Percentiles rank a stretch among this genome's conserved stretches.
Evolutionary conservation across 2,329 filamentous ascomycete genomes (phyloP).

Genomic region (Alternaria gansuensis): DNA sequence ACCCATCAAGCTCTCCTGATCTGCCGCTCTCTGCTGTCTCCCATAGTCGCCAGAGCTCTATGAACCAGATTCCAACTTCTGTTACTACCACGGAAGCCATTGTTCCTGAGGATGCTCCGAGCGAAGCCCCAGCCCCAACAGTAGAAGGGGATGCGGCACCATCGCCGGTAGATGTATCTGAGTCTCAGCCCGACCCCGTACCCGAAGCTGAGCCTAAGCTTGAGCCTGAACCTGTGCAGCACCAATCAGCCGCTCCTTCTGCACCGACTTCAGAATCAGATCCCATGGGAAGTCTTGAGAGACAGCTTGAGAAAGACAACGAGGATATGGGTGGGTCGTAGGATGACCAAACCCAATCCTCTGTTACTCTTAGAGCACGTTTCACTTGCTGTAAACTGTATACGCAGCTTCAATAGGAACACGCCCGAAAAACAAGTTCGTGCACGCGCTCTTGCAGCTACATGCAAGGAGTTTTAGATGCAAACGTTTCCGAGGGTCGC

Average conservation of each 20-base stretch:
- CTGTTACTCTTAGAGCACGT: background rate
- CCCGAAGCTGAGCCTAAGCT: background rate
- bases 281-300: constrained; percentile 59
- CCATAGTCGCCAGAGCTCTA: constrained; percentile 53
- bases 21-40: constrained; percentile 51
- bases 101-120: constrained; percentile 13
- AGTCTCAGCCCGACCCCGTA: constrained; percentile 5
- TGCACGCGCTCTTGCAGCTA: background rate
- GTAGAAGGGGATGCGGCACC: constrained; percentile 14
- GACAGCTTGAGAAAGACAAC: constrained; percentile 52
- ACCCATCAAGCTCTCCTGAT: constrained; percentile 55
- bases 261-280: constrained; percentile 52
- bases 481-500: background rate
- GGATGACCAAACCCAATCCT: constrained; percentile 6
- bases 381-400: constrained; percentile 1
- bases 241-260: constrained; percentile 22
- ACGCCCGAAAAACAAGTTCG: background rate
- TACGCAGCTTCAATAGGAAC: background rate
- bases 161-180: constrained; percentile 4
- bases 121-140: constrained; percentile 14
- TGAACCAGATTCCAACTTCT: constrained; percentile 38
- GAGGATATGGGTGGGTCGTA: constrained; percentile 30
- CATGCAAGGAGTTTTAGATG: background rate
- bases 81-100: constrained; percentile 19
- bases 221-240: constrained; percentile 13